Base-by-base conservation (phyloP, 2,329 filamentous ascomycete species). In the Phaeosphaeria sp. region DNA sequence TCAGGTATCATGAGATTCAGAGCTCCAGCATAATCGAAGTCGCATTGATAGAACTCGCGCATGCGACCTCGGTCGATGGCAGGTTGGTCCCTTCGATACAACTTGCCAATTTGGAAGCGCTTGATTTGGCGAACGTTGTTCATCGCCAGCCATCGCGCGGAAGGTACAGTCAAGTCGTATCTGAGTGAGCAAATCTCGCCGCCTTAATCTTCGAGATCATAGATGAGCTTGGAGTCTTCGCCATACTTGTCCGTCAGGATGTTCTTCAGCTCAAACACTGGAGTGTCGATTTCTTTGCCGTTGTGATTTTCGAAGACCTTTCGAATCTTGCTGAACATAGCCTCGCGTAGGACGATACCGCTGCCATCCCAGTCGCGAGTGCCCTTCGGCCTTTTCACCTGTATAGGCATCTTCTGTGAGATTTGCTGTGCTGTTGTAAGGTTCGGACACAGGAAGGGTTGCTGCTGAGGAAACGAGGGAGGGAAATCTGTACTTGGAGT, bases 21-120 rank as follows among this genome's bases (percentile, higher is more conserved):
- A 40, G 80, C 82, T 59, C 93, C 93, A 9, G 93, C 93, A 79
- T 96, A 93, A 75, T 97, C 93, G 74, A 97, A 95, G 79, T 97
- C 93, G 80, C 93, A 97, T 79, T 97, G 93, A 81, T 95, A 96
- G 79, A 96, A 96, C 79, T 97, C 93, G 73, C 93, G 87, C 89
- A 96, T 94, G 49, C 93, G 87, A 49, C 93, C 93, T 75, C 95
- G 94, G 60, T 89, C 91, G 79, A 97, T 91, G 0, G 65, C 61
- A 20, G 90, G 90, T 76, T 92, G 89, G 77, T 93, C 90, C 75
- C 89, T 80, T 61, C 90, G 83, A 80, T 92, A 92, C 45, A 97
- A 93, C 80, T 97, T 97, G 68, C 92, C 92, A 67, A 97, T 93
- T 80, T 96, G 92, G 77, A 95, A 97, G 69, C 93, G 86, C 82